Evolutionary conservation across 2,329 filamentous ascomycete genomes (phyloP).

Genomic region (Sarocladium brachiariae): DNA sequence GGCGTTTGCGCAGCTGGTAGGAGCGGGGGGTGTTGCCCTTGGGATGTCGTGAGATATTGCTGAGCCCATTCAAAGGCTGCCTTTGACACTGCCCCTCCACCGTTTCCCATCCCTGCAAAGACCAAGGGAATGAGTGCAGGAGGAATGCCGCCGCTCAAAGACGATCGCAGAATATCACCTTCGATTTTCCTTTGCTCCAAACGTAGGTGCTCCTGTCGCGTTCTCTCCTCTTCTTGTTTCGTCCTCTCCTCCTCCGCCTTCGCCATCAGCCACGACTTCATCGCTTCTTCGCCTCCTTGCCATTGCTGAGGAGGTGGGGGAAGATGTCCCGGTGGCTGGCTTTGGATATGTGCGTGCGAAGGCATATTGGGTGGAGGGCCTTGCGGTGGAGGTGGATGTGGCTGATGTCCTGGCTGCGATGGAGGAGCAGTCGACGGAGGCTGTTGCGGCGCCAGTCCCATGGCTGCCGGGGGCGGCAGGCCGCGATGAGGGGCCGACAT

Average conservation of each 20-base stretch:
- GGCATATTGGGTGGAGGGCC: constrained; percentile 18
- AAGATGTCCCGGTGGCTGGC: constrained; percentile 33
- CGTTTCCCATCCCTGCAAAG: constrained; percentile 59
- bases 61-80: constrained; percentile 61
- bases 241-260: constrained; percentile 68
- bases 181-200: constrained; percentile 68
- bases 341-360: constrained; percentile 22
- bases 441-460: constrained; percentile 49
- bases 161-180: constrained; percentile 64
- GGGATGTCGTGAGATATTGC: constrained; percentile 51
- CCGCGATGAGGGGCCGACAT: constrained; percentile 67
- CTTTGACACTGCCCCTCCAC: constrained; percentile 38
- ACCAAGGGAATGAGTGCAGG: constrained; percentile 69
- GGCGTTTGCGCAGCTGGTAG: constrained; percentile 39
- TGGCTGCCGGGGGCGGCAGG: constrained; percentile 60
- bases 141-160: constrained; percentile 62
- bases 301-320: constrained; percentile 60
- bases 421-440: constrained; percentile 24
- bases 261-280: constrained; percentile 64
- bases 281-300: constrained; percentile 62
- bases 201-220: constrained; percentile 55
- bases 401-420: constrained; percentile 18
- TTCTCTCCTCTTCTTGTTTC: constrained; percentile 68
- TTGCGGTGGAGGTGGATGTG: constrained; percentile 18
- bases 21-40: constrained; percentile 43